A percentile compares a stretch with the other conserved stretches of the same genome.
Evolutionary conservation across 164 flowering plant genomes (phyloP).

Genomic region (Vitis labrusca): DNA sequence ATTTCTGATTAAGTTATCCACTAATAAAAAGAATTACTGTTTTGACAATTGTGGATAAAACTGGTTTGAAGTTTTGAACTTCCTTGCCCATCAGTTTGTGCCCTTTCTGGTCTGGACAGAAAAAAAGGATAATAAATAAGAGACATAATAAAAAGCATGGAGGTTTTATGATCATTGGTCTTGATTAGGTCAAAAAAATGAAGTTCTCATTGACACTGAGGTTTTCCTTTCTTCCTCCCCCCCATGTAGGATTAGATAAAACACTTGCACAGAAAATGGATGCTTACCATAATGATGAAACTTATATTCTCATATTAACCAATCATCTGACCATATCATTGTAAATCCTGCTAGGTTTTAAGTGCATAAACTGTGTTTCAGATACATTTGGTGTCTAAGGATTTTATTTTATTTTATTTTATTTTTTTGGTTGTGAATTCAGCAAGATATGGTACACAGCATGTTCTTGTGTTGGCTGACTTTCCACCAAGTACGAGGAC

Average conservation of each 20-base stretch:
- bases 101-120: no score
- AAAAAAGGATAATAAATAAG: no score
- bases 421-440: slow-evolving; percentile 24
- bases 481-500: slow-evolving; percentile 77
- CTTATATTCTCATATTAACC: neutral
- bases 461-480: slow-evolving; percentile 85
- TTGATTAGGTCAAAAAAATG: no score
- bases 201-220: neutral
- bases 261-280: neutral
- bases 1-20: no score
- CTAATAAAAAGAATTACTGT: no score
- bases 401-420: neutral
- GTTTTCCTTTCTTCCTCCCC: neutral
- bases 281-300: neutral
- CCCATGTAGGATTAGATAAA: no score
- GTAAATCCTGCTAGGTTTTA: neutral
- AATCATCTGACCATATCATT: neutral
- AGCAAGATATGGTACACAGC: slow-evolving; percentile 77
- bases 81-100: no score
- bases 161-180: no score
- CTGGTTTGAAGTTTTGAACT: no score
- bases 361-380: neutral
- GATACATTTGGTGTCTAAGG: neutral
- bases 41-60: no score
- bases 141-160: no score